Evolutionary conservation across 2,329 filamentous ascomycete species (phyloP).

Genomic region (Ophidiomyces ophidiicola): DNA sequence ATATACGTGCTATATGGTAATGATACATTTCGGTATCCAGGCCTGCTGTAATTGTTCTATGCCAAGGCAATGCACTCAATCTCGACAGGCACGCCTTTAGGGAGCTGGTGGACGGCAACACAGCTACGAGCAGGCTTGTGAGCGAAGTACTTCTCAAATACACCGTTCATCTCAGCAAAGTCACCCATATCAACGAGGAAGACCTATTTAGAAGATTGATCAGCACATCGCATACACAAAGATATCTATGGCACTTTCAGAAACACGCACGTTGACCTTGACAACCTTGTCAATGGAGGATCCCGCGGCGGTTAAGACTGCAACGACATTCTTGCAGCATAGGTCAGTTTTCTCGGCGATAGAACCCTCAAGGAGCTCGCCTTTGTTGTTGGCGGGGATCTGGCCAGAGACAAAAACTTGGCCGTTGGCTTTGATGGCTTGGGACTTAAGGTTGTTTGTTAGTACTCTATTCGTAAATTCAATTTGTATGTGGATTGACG

Average conservation of each 20-base stretch:
- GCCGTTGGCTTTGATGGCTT: constrained; percentile 55
- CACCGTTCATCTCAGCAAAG: constrained; percentile 68
- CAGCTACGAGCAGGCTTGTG: constrained; percentile 53
- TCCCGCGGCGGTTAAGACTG: constrained; percentile 70
- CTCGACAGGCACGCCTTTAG: constrained; percentile 52
- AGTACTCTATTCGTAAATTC: not conserved
- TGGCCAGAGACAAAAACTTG: constrained; percentile 62
- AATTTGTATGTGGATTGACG: constrained; percentile 16
- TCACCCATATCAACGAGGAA: constrained; percentile 86
- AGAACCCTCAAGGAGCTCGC: constrained; percentile 50
- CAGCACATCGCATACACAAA: too few species aligned
- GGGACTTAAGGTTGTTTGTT: constrained; percentile 27
- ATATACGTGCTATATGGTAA: too few species aligned
- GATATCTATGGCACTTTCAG: not conserved
- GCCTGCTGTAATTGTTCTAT: too few species aligned
- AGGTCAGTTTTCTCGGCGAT: constrained; percentile 58
- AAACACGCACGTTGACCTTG: constrained; percentile 55
- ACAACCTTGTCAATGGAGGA: constrained; percentile 68
- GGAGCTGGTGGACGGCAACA: constrained; percentile 51
- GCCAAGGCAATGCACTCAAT: constrained; percentile 52
- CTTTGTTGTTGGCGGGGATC: constrained; percentile 57
- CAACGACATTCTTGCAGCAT: constrained; percentile 68
- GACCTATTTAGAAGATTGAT: constrained; percentile 36
- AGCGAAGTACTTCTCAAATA: constrained; percentile 58
- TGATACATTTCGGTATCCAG: too few species aligned